Evolutionary conservation across 2,329 filamentous ascomycete genomes (phyloP).

Genomic region (Pseudopithomyces maydicus): DNA sequence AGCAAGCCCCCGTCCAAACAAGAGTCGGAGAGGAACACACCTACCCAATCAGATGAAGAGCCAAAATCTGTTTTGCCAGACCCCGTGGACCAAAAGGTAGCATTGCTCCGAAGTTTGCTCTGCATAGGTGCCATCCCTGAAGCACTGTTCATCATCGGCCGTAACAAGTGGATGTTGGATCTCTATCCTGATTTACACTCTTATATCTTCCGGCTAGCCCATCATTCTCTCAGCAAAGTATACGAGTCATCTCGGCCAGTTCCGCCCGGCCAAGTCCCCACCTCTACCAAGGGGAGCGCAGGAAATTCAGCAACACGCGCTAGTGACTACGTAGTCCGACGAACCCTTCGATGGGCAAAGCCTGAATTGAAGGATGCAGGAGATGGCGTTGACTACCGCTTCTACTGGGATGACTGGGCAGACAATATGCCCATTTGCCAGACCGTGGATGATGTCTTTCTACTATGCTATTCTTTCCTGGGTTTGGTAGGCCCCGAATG

Average conservation of each 20-base stretch:
- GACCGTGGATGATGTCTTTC: constrained; percentile 86
- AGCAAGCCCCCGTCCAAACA: constrained; percentile 52
- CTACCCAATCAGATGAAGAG: constrained; percentile 47
- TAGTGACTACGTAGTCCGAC: constrained; percentile 63
- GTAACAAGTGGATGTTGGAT: constrained; percentile 91
- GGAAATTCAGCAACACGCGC: constrained; percentile 66
- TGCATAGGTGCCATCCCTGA: constrained; percentile 93
- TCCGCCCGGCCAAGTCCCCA: constrained; percentile 49
- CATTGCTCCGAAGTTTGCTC: constrained; percentile 81
- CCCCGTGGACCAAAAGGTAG: constrained; percentile 85
- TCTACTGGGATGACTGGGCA: constrained; percentile 97
- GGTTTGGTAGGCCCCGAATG: constrained; percentile 89
- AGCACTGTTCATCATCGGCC: constrained; percentile 86
- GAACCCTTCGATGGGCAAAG: constrained; percentile 80
- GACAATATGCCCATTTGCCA: constrained; percentile 94
- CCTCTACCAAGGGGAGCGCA: constrained; percentile 44
- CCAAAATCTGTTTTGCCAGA: constrained; percentile 65
- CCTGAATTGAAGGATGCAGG: constrained; percentile 77
- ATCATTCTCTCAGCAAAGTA: constrained; percentile 80
- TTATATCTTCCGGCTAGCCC: constrained; percentile 81
- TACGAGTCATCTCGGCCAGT: constrained; percentile 60
- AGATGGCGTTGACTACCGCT: constrained; percentile 79
- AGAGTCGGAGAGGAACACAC: constrained; percentile 51
- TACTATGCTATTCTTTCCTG: constrained; percentile 80
- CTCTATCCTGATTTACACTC: constrained; percentile 80